Percentiles rank a stretch among this genome's conserved stretches.
These are phyloP conservation scores for Sporodiniella umbellata DNA, from an alignment of 371 early-diverging fungal species.

Conservation along the genomic window DNA sequence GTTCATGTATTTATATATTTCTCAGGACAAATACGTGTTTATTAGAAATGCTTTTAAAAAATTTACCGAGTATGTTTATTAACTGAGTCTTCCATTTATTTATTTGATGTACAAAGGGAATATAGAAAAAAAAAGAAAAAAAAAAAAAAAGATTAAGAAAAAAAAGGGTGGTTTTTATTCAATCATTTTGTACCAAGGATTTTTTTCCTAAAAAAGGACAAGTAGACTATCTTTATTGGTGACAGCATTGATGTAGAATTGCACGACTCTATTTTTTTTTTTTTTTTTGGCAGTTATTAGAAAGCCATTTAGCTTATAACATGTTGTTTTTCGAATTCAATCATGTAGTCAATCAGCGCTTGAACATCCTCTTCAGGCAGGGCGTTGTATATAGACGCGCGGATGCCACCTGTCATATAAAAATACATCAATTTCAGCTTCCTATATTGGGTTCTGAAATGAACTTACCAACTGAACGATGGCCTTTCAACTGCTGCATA, in stretches of 20 bases:
- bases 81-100: not conserved
- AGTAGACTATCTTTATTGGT: slow-evolving; percentile 9
- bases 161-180: not conserved
- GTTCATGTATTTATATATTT: not conserved
- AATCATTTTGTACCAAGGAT: no score
- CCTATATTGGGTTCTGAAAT: no score
- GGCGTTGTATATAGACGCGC: slow-evolving; percentile 94
- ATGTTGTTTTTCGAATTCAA: slow-evolving; percentile 65
- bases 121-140: not conserved
- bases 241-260: slow-evolving; percentile 1
- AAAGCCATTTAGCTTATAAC: slow-evolving; percentile 1
- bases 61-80: not conserved
- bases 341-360: slow-evolving; percentile 72
- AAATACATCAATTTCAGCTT: no score
- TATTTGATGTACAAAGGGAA: not conserved
- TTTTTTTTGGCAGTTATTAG: no score
- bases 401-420: slow-evolving; percentile 73
- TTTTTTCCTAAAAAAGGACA: not conserved
- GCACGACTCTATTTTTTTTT: no score
- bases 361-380: slow-evolving; percentile 81
- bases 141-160: not conserved
- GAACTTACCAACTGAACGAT: slow-evolving; percentile 70
- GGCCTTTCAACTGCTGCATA: slow-evolving; percentile 91
- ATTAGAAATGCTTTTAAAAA: not conserved
- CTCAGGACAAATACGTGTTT: not conserved